These are phyloP conservation scores for Giardia duodenalis DNA, from an alignment of 208 protist genomes.

Conservation along the genomic window DNA sequence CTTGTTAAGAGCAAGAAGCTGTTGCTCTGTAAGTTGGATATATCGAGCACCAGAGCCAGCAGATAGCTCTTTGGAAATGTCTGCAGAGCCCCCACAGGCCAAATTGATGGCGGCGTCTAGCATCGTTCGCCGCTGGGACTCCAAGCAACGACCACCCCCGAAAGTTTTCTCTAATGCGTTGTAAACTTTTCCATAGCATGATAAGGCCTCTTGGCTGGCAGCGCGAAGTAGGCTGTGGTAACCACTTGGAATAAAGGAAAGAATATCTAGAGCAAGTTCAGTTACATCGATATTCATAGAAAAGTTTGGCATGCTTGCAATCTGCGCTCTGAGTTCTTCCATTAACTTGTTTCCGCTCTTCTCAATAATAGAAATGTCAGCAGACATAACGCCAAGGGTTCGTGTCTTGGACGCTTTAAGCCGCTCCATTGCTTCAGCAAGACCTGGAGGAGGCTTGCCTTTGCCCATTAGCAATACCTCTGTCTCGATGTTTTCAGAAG, in stretches of 20 bases:
- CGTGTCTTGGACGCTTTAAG: background rate
- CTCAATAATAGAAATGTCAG: background rate
- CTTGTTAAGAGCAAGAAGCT: background rate
- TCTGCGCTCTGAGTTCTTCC: background rate
- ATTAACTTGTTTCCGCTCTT: background rate
- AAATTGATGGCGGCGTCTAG: background rate
- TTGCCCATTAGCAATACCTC: background rate
- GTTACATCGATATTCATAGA: background rate
- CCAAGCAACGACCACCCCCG: background rate
- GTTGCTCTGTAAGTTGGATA: background rate
- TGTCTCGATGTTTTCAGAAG: background rate
- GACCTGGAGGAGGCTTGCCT: background rate
- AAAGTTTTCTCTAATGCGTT: background rate
- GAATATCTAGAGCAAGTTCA: no score
- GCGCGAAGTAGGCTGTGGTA: no score
- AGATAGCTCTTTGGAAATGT: background rate
- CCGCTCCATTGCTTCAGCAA: background rate
- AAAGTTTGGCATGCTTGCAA: background rate
- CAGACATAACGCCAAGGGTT: background rate
- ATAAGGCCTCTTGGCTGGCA: no score
- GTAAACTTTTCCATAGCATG: no score
- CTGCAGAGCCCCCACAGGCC: background rate
- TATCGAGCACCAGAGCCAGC: background rate
- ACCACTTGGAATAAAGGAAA: no score
- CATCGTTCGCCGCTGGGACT: background rate